Evolutionary conservation across 257 asterid species (phyloP).

Genomic region (Prunella vulgaris): DNA sequence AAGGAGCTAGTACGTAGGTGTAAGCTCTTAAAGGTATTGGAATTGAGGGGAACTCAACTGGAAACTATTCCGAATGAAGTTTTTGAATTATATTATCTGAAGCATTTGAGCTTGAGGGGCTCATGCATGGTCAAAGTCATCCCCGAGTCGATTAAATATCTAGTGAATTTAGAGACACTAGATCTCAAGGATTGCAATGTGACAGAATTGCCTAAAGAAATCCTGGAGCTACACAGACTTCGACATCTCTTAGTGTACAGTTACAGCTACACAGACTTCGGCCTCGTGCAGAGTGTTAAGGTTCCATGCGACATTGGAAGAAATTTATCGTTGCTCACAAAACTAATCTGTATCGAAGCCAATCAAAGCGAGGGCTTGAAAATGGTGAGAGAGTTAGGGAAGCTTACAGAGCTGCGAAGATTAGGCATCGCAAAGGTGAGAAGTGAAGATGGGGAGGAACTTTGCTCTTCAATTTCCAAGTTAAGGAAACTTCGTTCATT

Average conservation of each 20-base stretch:
- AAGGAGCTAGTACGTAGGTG: not conserved
- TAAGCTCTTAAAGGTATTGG: slow-evolving; percentile 17
- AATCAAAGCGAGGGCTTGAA: not conserved
- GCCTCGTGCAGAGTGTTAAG: too few species aligned
- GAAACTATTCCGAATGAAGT: slow-evolving; percentile 19
- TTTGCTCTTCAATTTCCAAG: not conserved
- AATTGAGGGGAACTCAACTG: slow-evolving; percentile 4
- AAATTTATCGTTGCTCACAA: too few species aligned
- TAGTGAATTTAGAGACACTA: not conserved
- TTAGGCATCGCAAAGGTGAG: not conserved
- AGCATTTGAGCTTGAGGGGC: not conserved
- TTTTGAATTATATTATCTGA: not conserved
- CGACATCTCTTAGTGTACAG: not conserved
- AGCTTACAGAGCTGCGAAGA: not conserved
- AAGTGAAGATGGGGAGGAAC: not conserved
- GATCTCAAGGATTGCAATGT: not conserved
- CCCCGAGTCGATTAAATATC: not conserved
- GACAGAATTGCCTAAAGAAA: not conserved
- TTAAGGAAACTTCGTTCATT: not conserved
- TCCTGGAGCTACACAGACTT: not conserved
- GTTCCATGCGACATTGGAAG: too few species aligned
- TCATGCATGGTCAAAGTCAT: not conserved
- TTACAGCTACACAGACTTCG: not conserved
- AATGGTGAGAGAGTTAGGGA: not conserved
- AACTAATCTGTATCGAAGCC: not conserved